Conservation (phyloP, 2,329 filamentous ascomycete genomes). For the Tolypocladium ovalisporum region DNA sequence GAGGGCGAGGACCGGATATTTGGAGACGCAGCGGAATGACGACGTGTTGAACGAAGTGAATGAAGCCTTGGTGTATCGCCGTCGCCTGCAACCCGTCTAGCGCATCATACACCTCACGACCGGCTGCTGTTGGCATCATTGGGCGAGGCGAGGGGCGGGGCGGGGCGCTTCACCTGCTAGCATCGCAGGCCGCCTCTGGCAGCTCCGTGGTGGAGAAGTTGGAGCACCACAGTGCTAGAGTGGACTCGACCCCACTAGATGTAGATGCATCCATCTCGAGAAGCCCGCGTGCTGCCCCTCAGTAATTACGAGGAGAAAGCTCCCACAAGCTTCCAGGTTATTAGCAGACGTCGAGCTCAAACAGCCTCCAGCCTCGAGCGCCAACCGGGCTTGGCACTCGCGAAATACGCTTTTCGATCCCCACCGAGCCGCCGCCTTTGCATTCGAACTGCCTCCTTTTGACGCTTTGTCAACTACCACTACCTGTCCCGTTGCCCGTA, state of each 20-base stretch:
- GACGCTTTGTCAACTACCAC: too few relatives aligned
- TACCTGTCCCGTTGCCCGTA: not conserved
- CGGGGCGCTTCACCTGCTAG: not conserved
- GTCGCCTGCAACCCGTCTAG: not conserved
- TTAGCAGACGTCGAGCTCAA: not conserved
- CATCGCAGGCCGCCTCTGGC: not conserved
- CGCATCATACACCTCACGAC: not conserved
- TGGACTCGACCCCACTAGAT: not conserved
- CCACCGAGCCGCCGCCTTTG: not conserved
- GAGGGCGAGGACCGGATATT: not conserved
- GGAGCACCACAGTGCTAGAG: not conserved
- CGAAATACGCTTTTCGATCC: not conserved
- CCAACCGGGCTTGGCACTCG: not conserved
- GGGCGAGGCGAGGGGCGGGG: too few relatives aligned
- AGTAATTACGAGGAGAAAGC: too few relatives aligned
- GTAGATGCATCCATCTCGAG: not conserved
- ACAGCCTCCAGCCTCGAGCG: not conserved
- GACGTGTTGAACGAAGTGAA: not conserved
- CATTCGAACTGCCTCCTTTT: not conserved
- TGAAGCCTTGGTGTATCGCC: not conserved
- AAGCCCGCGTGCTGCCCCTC: too few relatives aligned
- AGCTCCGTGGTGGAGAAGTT: not conserved
- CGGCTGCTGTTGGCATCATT: not conserved
- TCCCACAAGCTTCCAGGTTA: too few relatives aligned
- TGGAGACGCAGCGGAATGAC: not conserved